phyloP scores from a whole-genome alignment of 371 early-diverging fungal species.

The Blakeslea trispora region DNA sequence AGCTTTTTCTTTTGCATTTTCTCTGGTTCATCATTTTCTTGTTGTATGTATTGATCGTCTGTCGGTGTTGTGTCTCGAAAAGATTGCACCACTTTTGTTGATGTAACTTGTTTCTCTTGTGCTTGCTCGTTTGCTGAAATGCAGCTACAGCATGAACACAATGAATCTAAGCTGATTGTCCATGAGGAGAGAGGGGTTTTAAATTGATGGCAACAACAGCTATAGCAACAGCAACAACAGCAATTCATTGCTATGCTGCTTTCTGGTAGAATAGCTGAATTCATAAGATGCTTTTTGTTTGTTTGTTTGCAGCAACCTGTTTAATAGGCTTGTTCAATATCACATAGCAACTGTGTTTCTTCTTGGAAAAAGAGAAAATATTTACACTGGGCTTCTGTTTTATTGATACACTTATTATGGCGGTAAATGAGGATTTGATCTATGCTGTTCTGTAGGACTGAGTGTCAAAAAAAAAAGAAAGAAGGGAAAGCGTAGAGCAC shows the following conservation, averaged over 20 bases:
- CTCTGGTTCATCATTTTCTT: slow-evolving; percentile 2
- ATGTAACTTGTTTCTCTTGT: background rate
- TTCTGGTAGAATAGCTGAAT: background rate
- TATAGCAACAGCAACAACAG: slow-evolving; percentile 19
- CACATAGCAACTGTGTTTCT: too few relatives aligned
- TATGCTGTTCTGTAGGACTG: background rate
- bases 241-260: background rate
- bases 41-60: slow-evolving; percentile 4
- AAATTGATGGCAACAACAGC: slow-evolving; percentile 11
- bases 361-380: too few relatives aligned
- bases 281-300: background rate
- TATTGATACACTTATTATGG: too few relatives aligned
- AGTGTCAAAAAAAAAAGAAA: too few relatives aligned
- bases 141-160: slow-evolving; percentile 29
- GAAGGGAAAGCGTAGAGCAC: background rate
- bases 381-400: too few relatives aligned
- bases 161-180: slow-evolving; percentile 10
- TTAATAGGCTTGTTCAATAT: background rate
- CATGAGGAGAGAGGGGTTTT: background rate
- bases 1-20: slow-evolving; percentile 20
- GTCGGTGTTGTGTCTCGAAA: slow-evolving; percentile 21
- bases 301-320: background rate
- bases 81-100: slow-evolving; percentile 7
- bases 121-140: slow-evolving; percentile 13
- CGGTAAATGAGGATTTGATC: too few relatives aligned